Conservation (phyloP, 2,329 filamentous ascomycete genomes). For the Pseudogymnoascus sp. region DNA sequence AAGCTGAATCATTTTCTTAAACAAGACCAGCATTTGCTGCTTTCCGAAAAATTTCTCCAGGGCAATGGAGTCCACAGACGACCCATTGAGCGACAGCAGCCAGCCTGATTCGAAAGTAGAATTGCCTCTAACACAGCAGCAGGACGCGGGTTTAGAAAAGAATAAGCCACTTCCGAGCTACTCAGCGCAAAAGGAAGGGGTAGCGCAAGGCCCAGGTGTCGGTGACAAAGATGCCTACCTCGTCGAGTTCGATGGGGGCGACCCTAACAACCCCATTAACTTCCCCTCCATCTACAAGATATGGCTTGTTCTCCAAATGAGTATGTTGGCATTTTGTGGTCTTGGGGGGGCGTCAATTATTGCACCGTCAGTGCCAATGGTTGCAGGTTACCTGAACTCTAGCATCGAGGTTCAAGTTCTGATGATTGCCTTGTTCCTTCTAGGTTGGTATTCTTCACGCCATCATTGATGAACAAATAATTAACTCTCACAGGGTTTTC, state of each 20-base stretch:
- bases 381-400: slow-evolving; percentile 34
- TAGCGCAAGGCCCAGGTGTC: not conserved
- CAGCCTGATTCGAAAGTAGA: too few species aligned
- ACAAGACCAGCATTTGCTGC: too few species aligned
- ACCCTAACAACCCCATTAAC: slow-evolving; percentile 40
- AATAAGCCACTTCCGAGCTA: too few species aligned
- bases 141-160: too few species aligned
- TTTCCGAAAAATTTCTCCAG: too few species aligned
- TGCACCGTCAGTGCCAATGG: slow-evolving; percentile 37
- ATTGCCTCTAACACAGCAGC: too few species aligned
- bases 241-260: slow-evolving; percentile 48
- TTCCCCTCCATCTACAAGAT: slow-evolving; percentile 38
- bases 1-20: too few species aligned
- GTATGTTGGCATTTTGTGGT: slow-evolving; percentile 43
- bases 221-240: slow-evolving; percentile 78
- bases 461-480: slow-evolving; percentile 4
- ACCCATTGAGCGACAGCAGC: too few species aligned
- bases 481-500: slow-evolving; percentile 36
- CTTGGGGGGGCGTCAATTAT: slow-evolving; percentile 46
- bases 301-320: slow-evolving; percentile 43
- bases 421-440: slow-evolving; percentile 12
- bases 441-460: not conserved
- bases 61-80: too few species aligned
- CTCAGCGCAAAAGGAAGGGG: too few species aligned
- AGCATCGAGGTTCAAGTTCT: too few species aligned